Conservation (phyloP, 495 filamentous ascomycete genomes). For the Hyphodiscus hymeniophilus region DNA sequence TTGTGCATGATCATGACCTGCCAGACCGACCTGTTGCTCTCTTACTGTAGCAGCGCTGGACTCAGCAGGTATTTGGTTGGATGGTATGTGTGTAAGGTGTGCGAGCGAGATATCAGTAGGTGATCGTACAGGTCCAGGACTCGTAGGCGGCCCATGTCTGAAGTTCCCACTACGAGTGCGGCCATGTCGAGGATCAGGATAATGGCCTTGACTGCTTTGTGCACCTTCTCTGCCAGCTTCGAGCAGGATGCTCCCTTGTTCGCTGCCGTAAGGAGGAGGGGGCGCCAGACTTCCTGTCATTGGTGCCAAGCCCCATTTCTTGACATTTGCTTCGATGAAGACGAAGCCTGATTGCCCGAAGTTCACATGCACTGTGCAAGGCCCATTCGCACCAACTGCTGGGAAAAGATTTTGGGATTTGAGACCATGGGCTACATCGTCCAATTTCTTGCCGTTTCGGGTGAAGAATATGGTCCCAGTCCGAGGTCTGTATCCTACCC, state of each 20-base stretch:
- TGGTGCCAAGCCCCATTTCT: conserved; percentile 97
- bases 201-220: conserved; percentile 45
- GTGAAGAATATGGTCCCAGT: conserved; percentile 97
- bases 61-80: conserved; percentile 70
- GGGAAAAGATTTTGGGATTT: conserved; percentile 97
- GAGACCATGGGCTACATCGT: conserved; percentile 87
- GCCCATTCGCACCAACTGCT: conserved; percentile 88
- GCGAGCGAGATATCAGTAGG: conserved; percentile 97
- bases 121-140: conserved; percentile 81
- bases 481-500: conserved; percentile 88
- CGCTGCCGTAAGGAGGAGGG: conserved; percentile 91
- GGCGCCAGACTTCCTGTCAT: conserved; percentile 93
- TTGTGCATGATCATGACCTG: conserved; percentile 27
- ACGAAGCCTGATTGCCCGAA: conserved; percentile 97
- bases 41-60: conserved; percentile 40
- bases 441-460: conserved; percentile 92
- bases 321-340: conserved; percentile 98
- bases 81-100: conserved; percentile 57
- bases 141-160: conserved; percentile 61
- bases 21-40: not conserved
- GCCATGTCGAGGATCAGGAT: conserved; percentile 40
- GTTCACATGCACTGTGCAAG: conserved; percentile 88
- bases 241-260: conserved; percentile 90
- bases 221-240: conserved; percentile 70
- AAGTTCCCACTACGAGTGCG: conserved; percentile 52